Conservation (phyloP, 805 yeast species). For the Wickerhamiella dianesei region DNA sequence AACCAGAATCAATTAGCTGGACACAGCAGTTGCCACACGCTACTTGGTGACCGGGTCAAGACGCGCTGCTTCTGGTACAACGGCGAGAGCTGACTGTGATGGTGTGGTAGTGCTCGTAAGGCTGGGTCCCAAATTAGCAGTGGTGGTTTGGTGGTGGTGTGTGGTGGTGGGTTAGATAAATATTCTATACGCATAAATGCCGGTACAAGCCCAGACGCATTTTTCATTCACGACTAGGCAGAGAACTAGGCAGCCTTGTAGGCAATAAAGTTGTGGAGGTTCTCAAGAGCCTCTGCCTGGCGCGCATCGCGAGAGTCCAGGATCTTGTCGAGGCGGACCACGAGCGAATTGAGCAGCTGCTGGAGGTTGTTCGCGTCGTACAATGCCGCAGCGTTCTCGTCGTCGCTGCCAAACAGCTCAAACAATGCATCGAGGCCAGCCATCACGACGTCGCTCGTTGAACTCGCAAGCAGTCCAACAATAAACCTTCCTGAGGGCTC, state of each 20-base stretch:
- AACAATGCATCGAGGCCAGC: constrained; percentile 55
- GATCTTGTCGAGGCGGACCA: constrained; percentile 36
- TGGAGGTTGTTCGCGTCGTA: constrained; percentile 40
- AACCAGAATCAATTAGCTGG: too few relatives aligned
- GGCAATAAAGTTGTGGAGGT: constrained; percentile 60
- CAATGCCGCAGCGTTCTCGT: constrained; percentile 36
- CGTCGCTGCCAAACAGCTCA: constrained; percentile 69
- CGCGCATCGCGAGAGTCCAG: constrained; percentile 48
- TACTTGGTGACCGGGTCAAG: too few relatives aligned
- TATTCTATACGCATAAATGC: background rate
- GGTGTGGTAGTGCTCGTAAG: too few relatives aligned
- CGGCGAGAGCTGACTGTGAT: too few relatives aligned
- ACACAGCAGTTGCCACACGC: too few relatives aligned
- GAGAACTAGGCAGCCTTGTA: constrained; percentile 36
- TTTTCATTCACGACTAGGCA: background rate
- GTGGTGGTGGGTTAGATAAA: background rate
- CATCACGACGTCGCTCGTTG: constrained; percentile 32
- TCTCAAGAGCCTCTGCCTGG: constrained; percentile 42
- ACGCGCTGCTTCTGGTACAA: too few relatives aligned
- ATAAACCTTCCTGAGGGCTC: constrained; percentile 6
- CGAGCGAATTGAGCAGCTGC: constrained; percentile 29
- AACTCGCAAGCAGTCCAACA: constrained; percentile 9
- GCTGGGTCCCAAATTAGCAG: background rate
- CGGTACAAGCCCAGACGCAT: background rate
- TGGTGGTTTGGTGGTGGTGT: too few relatives aligned